Evolutionary conservation across 768 basidiomycete species (phyloP).

Genomic region (Calvatia gigantea): DNA sequence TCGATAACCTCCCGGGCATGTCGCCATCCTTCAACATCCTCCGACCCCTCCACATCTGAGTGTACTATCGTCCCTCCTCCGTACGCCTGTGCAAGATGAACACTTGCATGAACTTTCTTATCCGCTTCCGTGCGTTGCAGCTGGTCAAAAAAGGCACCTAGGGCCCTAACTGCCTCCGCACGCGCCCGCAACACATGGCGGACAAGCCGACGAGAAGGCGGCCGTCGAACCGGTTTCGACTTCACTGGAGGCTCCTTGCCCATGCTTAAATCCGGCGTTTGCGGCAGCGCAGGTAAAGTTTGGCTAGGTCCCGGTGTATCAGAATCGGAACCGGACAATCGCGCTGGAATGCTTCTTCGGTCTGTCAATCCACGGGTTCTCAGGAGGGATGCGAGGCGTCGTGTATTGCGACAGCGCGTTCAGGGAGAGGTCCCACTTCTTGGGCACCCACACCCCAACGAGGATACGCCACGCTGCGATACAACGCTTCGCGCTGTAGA

Average conservation of each 20-base stretch:
- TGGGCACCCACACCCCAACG: constrained; percentile 90
- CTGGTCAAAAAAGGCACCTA: constrained; percentile 69
- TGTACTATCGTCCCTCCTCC: constrained; percentile 37
- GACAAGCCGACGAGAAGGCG: constrained; percentile 80
- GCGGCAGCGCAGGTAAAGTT: constrained; percentile 15
- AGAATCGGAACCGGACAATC: constrained; percentile 15
- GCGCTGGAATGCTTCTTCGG: constrained; percentile 27
- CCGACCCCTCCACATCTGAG: constrained; percentile 16
- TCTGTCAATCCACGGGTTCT: constrained; percentile 69
- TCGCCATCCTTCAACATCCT: constrained; percentile 49
- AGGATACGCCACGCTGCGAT: constrained; percentile 96
- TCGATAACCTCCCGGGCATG: constrained; percentile 66
- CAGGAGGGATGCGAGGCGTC: constrained; percentile 59
- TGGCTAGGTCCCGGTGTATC: constrained; percentile 17
- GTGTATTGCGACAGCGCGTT: constrained; percentile 73
- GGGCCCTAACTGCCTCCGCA: constrained; percentile 74
- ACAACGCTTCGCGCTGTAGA: constrained; percentile 77
- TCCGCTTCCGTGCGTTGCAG: constrained; percentile 39
- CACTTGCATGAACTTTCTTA: constrained; percentile 41
- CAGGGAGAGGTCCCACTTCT: constrained; percentile 75
- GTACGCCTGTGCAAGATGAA: constrained; percentile 45
- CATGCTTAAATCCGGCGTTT: constrained; percentile 22
- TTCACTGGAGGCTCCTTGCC: constrained; percentile 40
- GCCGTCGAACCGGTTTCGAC: constrained; percentile 36
- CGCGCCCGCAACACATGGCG: constrained; percentile 87